Evolutionary conservation across 2,329 filamentous ascomycete species (phyloP).

Genomic region (Aphanoascus verrucosus): DNA sequence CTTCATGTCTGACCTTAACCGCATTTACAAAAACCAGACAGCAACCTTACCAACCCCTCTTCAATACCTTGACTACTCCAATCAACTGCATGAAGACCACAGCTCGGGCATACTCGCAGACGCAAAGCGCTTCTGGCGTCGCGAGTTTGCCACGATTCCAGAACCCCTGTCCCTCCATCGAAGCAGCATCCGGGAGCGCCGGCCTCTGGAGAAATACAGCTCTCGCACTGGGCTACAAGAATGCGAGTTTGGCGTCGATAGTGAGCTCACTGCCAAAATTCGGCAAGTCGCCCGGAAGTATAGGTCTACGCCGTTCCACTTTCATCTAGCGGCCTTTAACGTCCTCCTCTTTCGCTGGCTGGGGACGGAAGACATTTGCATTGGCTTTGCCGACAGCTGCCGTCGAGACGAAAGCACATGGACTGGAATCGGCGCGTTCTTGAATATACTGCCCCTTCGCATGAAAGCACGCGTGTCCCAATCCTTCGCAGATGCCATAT

Average conservation of each 20-base stretch:
- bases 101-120: not conserved
- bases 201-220: not conserved
- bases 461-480: too few species aligned
- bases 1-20: slow-evolving; percentile 37
- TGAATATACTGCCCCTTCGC: slow-evolving; percentile 42
- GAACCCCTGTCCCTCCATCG: not conserved
- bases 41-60: too few species aligned
- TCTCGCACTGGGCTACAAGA: too few species aligned
- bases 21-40: not conserved
- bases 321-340: slow-evolving; percentile 37
- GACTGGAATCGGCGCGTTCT: slow-evolving; percentile 36
- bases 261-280: not conserved
- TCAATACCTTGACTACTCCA: slow-evolving; percentile 1
- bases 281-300: not conserved
- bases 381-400: slow-evolving; percentile 42
- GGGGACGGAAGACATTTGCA: slow-evolving; percentile 32
- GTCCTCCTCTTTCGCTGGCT: slow-evolving; percentile 29
- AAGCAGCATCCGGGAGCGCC: not conserved
- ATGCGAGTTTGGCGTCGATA: too few species aligned
- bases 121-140: not conserved
- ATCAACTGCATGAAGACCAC: not conserved
- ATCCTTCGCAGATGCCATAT: too few species aligned
- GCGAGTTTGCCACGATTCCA: not conserved
- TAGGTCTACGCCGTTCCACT: slow-evolving; percentile 36
- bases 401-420: slow-evolving; percentile 25